Evolutionary conservation across 2,329 filamentous ascomycete genomes (phyloP).

Genomic region (Monosporascus cannonballus): DNA sequence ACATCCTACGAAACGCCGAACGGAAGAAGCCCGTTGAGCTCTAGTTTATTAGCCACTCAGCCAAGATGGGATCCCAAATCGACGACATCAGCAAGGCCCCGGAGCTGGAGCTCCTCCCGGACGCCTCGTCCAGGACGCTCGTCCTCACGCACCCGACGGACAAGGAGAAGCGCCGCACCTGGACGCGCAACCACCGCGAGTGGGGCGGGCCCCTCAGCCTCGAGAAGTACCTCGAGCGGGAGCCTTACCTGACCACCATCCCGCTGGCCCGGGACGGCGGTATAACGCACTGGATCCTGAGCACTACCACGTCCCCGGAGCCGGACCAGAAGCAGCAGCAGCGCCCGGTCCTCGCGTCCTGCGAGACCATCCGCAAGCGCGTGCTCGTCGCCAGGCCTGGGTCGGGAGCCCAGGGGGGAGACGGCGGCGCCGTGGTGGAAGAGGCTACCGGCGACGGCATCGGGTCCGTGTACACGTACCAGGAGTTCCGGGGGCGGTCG

Average conservation of each 20-base stretch:
- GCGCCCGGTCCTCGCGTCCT: constrained; percentile 55
- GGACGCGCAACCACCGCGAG: constrained; percentile 46
- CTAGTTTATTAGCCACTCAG: not conserved
- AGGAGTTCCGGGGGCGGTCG: constrained; percentile 60
- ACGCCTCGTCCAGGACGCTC: constrained; percentile 30
- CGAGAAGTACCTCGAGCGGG: constrained; percentile 53
- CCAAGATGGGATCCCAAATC: not conserved
- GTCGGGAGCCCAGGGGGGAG: constrained; percentile 24
- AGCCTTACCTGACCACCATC: constrained; percentile 49
- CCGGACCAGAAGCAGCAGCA: constrained; percentile 4
- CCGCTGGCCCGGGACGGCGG: constrained; percentile 54
- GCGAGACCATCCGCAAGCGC: constrained; percentile 58
- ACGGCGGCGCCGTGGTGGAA: constrained; percentile 25
- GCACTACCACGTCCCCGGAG: constrained; percentile 29
- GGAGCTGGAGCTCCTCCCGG: constrained; percentile 21
- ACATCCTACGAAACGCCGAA: no score
- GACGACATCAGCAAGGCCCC: not conserved
- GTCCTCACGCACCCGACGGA: constrained; percentile 50
- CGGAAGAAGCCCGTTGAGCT: no score
- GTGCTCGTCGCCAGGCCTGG: constrained; percentile 39
- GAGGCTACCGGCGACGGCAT: constrained; percentile 67
- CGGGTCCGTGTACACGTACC: constrained; percentile 71
- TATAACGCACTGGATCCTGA: constrained; percentile 59
- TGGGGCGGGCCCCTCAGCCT: constrained; percentile 55
- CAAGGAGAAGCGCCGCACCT: constrained; percentile 48